These are phyloP conservation scores for Phyllosticta citribraziliensis DNA, from an alignment of 2,329 filamentous ascomycete species.

Conservation along the genomic window DNA sequence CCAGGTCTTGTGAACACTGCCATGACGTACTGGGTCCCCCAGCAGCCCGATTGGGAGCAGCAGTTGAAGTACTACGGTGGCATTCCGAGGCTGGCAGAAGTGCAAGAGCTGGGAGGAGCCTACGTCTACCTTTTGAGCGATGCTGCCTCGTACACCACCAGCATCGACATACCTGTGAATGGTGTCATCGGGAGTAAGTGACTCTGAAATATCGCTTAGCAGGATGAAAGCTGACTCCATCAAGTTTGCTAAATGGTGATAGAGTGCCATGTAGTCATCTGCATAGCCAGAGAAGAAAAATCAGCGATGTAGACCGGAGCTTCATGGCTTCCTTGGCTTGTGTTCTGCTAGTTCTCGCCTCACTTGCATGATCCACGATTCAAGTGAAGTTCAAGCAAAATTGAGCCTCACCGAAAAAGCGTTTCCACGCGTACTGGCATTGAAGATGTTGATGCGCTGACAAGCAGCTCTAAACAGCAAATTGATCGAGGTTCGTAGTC, in stretches of 20 bases:
- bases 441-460: no score
- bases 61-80: conserved; percentile 51
- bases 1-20: conserved; percentile 29
- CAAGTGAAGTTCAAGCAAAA: no score
- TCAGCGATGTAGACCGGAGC: no score
- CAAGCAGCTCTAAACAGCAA: no score
- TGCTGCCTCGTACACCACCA: conserved; percentile 41
- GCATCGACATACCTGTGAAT: conserved; percentile 41
- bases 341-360: no score
- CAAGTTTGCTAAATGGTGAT: neutral
- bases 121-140: conserved; percentile 50
- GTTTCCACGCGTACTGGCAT: no score
- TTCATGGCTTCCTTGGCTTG: no score
- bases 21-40: conserved; percentile 38
- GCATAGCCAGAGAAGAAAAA: no score
- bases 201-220: neutral
- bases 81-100: conserved; percentile 45
- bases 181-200: conserved; percentile 18
- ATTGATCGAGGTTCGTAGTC: no score
- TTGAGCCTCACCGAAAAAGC: no score
- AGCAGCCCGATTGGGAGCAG: conserved; percentile 45
- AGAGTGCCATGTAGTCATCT: no score
- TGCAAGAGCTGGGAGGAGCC: conserved; percentile 45
- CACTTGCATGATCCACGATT: no score
- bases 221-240: neutral